Base-by-base conservation (phyloP, 1,284 basidiomycete genomes). In the Cutaneotrichosporon curvatum region DNA sequence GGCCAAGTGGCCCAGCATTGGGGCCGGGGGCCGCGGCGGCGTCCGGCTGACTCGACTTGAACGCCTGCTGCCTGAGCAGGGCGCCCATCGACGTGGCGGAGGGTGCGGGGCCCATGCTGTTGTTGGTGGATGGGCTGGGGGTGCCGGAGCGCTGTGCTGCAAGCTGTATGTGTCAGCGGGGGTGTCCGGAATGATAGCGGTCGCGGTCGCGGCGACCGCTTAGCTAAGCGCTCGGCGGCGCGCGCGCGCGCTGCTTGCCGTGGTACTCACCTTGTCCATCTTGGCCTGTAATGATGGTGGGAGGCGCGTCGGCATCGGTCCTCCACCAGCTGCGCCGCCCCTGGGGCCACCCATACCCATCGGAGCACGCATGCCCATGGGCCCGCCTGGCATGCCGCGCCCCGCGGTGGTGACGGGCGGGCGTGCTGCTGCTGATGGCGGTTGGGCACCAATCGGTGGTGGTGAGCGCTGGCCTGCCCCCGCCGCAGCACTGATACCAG, bases 271-370 rank as follows among this genome's bases (percentile, higher is more conserved):
- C 57, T 59, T 87, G 44, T 86, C 86, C 81, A 96, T 86, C 75
- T 92, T 95, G 51, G 87, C 87, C 65, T 91, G 89, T 45, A 97
- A 77, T 43, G 82, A 81, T 1, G 91, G 88, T 0, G 92, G 91
- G 53, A 94, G 58, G 33, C 64, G 59, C 18, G 57, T 65, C 36
- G 61, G 66, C 60, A 67, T 64, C 34, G 60, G 61, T 46, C 37
- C 58, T 59, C 60, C 43, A 39, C 60, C 60, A 15, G 61, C 63
- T 3, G 57, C 50, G 62, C 62, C 62, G 4, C 60, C 63, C 59
- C 60, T 64, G 11, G 63, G 65, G 32, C 50, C 55, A 5, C 51
- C 52, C 55, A 62, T 61, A 18, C 42, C 42, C 42, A 44, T 42
- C 20, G 40, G 39, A 14, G 28, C 38, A 8, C 14, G 16, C 39